Conservation (phyloP, 2,329 filamentous ascomycete genomes). For the Cladosporium cucumerinum region DNA sequence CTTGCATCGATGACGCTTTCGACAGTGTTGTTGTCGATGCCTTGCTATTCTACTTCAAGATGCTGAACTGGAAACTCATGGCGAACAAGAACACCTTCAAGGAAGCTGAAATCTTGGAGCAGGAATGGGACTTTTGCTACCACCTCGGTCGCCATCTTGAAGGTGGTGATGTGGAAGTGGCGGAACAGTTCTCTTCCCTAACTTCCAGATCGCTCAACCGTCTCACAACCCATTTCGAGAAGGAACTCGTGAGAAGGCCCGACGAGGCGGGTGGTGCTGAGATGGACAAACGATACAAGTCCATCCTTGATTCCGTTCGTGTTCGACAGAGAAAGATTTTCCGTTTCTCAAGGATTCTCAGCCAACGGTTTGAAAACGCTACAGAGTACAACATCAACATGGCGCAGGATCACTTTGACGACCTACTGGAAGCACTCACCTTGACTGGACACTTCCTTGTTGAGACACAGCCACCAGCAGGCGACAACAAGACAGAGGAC, state of each 20-base stretch:
- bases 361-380: constrained; percentile 92
- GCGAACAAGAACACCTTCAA: constrained; percentile 99
- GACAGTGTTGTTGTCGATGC: constrained; percentile 88
- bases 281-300: constrained; percentile 97
- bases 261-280: constrained; percentile 75
- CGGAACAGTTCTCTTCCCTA: constrained; percentile 91
- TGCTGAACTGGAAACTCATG: constrained; percentile 95
- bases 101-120: constrained; percentile 92
- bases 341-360: constrained; percentile 85
- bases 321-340: constrained; percentile 95
- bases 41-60: constrained; percentile 96
- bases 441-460: constrained; percentile 85
- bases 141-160: constrained; percentile 88
- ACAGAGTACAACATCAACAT: constrained; percentile 90
- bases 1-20: constrained; percentile 95
- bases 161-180: constrained; percentile 91
- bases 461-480: constrained; percentile 54
- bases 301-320: constrained; percentile 89
- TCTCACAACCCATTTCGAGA: constrained; percentile 86
- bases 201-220: constrained; percentile 90
- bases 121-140: constrained; percentile 97
- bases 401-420: constrained; percentile 63
- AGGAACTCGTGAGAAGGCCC: constrained; percentile 77
- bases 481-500: constrained; percentile 59
- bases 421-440: constrained; percentile 76